Percentiles rank a stretch among this genome's conserved stretches.
Evolutionary conservation across 2,329 filamentous ascomycete genomes (phyloP).

Genomic region (Pseudocercospora crystallina): DNA sequence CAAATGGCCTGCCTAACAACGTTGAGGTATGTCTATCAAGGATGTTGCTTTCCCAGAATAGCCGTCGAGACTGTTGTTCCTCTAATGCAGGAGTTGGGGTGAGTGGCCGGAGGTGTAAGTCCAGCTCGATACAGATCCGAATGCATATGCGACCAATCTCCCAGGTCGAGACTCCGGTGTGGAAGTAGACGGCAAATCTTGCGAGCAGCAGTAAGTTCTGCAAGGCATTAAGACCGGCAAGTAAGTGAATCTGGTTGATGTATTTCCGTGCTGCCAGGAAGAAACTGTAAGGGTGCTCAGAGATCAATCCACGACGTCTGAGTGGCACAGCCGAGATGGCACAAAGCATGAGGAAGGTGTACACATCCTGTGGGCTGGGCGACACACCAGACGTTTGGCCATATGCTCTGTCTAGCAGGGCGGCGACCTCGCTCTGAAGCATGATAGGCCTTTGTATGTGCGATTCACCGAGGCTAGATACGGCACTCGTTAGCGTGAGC

Average conservation of each 20-base stretch:
- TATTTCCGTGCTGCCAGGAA: constrained; percentile 40
- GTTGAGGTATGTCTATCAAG: constrained; percentile 48
- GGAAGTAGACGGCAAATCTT: constrained; percentile 46
- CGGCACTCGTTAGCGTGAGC: neutral
- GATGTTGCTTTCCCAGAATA: constrained; percentile 51
- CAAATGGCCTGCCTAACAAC: constrained; percentile 44
- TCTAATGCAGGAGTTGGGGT: constrained; percentile 25
- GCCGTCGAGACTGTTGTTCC: constrained; percentile 40
- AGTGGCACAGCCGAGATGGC: constrained; percentile 40
- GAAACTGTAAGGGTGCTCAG: constrained; percentile 43
- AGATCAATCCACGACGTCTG: constrained; percentile 33
- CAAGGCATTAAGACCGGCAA: constrained; percentile 37
- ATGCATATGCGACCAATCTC: constrained; percentile 44
- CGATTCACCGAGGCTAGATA: constrained; percentile 12
- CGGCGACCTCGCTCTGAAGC: constrained; percentile 3
- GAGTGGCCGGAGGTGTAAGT: constrained; percentile 31
- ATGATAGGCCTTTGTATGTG: constrained; percentile 18
- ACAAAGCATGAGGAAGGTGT: constrained; percentile 41
- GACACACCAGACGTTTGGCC: neutral
- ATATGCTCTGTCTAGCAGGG: constrained; percentile 12
- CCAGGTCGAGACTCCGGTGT: constrained; percentile 43
- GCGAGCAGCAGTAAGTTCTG: constrained; percentile 44
- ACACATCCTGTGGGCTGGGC: constrained; percentile 32
- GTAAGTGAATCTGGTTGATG: constrained; percentile 33
- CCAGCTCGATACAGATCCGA: constrained; percentile 43